These are phyloP conservation scores for Eucalyptus erythrocorys DNA, from an alignment of 345 rosid species.

Conservation along the genomic window DNA sequence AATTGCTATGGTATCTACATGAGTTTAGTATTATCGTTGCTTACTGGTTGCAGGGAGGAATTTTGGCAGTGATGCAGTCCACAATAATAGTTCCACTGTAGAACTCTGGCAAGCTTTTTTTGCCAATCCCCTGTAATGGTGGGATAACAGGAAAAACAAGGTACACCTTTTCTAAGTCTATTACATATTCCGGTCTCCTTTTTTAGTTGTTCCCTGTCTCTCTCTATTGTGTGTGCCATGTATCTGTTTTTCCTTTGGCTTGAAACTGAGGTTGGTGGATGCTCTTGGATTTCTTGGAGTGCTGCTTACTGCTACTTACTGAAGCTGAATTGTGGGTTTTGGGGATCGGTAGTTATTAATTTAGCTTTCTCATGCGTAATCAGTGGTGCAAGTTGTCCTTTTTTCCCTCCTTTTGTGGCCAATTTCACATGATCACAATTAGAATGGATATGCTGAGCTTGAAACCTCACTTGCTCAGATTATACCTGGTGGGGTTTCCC, in stretches of 20 bases:
- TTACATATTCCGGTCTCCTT: no score
- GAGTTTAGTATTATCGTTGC: not conserved
- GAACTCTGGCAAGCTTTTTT: slow-evolving; percentile 63
- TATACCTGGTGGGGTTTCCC: not conserved
- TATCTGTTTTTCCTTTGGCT: not conserved
- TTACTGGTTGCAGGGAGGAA: slow-evolving; percentile 12
- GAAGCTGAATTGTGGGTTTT: not conserved
- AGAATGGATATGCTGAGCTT: not conserved
- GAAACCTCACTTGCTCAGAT: not conserved
- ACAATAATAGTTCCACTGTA: slow-evolving; percentile 6
- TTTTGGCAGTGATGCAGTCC: slow-evolving; percentile 7
- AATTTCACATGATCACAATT: not conserved
- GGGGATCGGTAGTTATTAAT: not conserved
- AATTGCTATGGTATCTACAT: not conserved
- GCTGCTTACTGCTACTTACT: not conserved
- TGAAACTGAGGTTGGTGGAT: not conserved
- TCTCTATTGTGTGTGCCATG: not conserved
- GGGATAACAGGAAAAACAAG: slow-evolving; percentile 65
- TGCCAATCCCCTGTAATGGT: slow-evolving; percentile 52
- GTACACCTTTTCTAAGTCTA: no score
- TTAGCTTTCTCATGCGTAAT: not conserved
- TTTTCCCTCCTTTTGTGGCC: not conserved
- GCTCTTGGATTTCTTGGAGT: not conserved
- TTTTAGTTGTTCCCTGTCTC: not conserved
- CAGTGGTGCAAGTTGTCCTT: not conserved